A percentile compares a stretch with the other conserved stretches of the same genome.
Evolutionary conservation across 345 rosid species (phyloP).

Genomic region (Cardiospermum halicacabum): DNA sequence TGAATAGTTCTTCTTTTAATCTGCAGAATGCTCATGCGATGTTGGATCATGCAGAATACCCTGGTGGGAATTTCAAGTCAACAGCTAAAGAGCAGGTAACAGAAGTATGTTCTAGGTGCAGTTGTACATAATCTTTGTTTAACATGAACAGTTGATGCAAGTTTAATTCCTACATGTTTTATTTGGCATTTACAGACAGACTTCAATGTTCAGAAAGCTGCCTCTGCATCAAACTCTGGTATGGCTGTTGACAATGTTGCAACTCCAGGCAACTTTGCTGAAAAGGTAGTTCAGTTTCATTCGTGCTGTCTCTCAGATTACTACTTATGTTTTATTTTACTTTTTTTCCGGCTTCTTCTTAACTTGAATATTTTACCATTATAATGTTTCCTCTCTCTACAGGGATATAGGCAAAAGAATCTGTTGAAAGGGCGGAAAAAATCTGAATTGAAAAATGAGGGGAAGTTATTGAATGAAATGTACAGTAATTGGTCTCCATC

Average conservation of each 20-base stretch:
- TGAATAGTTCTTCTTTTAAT: constrained; percentile 38
- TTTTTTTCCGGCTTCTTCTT: neutral
- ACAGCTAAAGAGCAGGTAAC: constrained; percentile 51
- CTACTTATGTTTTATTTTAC: neutral
- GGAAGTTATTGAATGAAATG: constrained; percentile 30
- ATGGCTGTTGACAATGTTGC: constrained; percentile 21
- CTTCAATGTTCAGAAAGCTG: constrained; percentile 22
- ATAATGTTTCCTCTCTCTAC: constrained; percentile 13
- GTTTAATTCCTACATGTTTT: neutral
- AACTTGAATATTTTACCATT: neutral
- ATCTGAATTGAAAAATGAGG: constrained; percentile 37
- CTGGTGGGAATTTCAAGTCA: constrained; percentile 28
- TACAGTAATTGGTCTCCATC: constrained; percentile 39
- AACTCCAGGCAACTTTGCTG: constrained; percentile 19
- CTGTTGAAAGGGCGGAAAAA: constrained; percentile 37
- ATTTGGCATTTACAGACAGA: constrained; percentile 26
- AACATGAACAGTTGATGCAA: constrained; percentile 3
- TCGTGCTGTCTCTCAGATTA: too few relatives aligned
- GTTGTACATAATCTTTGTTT: constrained; percentile 5
- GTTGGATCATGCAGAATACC: constrained; percentile 29
- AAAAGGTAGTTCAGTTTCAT: constrained; percentile 30
- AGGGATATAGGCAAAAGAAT: constrained; percentile 54
- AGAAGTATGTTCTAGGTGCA: constrained; percentile 9
- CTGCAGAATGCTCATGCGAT: constrained; percentile 25
- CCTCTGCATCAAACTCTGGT: constrained; percentile 20